Evolutionary conservation across 805 yeast species (phyloP).

Genomic region (Candida ulmi): DNA sequence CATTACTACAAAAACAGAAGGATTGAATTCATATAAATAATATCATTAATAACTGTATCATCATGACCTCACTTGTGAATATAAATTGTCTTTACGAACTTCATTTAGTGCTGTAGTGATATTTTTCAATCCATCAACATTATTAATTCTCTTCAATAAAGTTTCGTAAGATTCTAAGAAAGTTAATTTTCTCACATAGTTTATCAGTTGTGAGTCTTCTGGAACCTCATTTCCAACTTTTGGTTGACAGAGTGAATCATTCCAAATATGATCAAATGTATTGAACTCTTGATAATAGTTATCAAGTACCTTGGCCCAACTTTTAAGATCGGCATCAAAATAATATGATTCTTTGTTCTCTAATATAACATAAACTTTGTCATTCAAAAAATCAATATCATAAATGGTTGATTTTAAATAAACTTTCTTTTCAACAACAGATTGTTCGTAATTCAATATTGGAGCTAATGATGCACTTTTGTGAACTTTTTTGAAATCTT

Average conservation of each 20-base stretch:
- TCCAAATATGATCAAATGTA: slow-evolving; percentile 14
- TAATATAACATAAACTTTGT: slow-evolving; percentile 38
- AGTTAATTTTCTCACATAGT: slow-evolving; percentile 9
- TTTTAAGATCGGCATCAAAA: slow-evolving; percentile 35
- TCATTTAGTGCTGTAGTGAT: not conserved
- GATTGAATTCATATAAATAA: not conserved
- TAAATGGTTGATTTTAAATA: slow-evolving; percentile 18
- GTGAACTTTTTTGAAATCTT: slow-evolving; percentile 27
- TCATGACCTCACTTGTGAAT: slow-evolving; percentile 2
- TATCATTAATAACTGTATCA: not conserved
- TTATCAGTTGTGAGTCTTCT: slow-evolving; percentile 1
- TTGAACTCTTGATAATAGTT: slow-evolving; percentile 9
- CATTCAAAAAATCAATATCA: slow-evolving; percentile 29
- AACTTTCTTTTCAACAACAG: slow-evolving; percentile 16
- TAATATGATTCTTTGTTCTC: slow-evolving; percentile 33
- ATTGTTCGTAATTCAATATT: slow-evolving; percentile 35
- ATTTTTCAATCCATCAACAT: not conserved
- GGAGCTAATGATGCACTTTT: slow-evolving; percentile 48
- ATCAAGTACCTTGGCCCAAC: slow-evolving; percentile 47
- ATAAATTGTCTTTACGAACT: slow-evolving; percentile 1
- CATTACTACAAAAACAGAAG: not conserved
- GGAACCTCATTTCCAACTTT: not conserved
- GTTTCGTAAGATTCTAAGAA: slow-evolving; percentile 17
- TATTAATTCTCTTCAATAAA: slow-evolving; percentile 4
- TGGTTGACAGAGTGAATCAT: slow-evolving; percentile 5